Conservation (phyloP, 352 stramenopile species). For the Globisporangium paroecandrum region DNA sequence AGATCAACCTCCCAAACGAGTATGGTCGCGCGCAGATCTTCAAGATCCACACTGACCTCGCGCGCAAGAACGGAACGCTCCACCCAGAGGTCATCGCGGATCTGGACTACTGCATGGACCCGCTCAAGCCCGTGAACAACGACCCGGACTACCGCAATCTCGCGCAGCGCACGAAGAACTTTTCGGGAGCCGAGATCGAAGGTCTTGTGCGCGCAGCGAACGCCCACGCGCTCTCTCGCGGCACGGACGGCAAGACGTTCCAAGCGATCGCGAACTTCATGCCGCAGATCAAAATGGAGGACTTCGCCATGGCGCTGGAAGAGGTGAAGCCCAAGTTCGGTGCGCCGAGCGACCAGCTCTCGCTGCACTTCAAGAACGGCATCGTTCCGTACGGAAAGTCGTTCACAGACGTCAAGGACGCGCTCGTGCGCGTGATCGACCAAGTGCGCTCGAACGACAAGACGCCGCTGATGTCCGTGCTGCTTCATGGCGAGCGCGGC, state of each 20-base stretch:
- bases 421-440: slow-evolving; percentile 92
- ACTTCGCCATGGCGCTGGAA: slow-evolving; percentile 94
- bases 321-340: slow-evolving; percentile 99
- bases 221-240: slow-evolving; percentile 77
- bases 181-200: slow-evolving; percentile 98
- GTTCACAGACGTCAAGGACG: slow-evolving; percentile 93
- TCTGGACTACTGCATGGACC: slow-evolving; percentile 68
- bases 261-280: slow-evolving; percentile 77
- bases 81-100: slow-evolving; percentile 72
- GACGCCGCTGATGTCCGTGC: slow-evolving; percentile 96
- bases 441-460: slow-evolving; percentile 93
- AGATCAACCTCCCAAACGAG: slow-evolving; percentile 98
- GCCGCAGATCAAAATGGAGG: slow-evolving; percentile 80
- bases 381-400: slow-evolving; percentile 94
- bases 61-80: slow-evolving; percentile 68
- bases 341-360: slow-evolving; percentile 91
- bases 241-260: slow-evolving; percentile 82
- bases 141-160: slow-evolving; percentile 88
- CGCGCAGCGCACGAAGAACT: slow-evolving; percentile 98
- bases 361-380: slow-evolving; percentile 95
- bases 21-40: slow-evolving; percentile 96
- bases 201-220: slow-evolving; percentile 95
- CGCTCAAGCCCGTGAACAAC: slow-evolving; percentile 54
- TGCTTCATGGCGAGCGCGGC: slow-evolving; percentile 93
- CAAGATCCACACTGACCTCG: slow-evolving; percentile 96